These are phyloP conservation scores for Hyaloscypha bicolor DNA, from an alignment of 495 filamentous ascomycete species.

Conservation along the genomic window DNA sequence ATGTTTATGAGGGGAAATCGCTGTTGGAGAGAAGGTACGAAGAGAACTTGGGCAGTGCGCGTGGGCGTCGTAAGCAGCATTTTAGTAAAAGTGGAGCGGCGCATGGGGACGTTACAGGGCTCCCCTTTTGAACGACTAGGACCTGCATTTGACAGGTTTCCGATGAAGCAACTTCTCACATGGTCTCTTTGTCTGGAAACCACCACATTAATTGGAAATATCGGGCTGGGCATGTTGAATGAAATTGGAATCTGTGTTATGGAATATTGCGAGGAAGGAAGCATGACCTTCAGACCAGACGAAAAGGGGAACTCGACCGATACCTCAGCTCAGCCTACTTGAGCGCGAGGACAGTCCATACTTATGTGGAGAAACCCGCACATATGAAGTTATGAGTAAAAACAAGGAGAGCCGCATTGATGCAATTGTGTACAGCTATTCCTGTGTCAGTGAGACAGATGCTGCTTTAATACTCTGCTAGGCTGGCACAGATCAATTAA, in stretches of 20 bases:
- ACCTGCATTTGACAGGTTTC: not conserved
- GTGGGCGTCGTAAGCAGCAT: not conserved
- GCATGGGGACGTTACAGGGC: not conserved
- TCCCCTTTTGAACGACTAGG: not conserved
- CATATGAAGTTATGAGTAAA: not conserved
- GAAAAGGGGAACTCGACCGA: not conserved
- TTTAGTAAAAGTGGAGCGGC: not conserved
- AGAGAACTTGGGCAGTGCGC: not conserved
- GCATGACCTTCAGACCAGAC: not conserved
- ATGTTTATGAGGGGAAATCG: not conserved
- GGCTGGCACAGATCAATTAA: too few relatives aligned
- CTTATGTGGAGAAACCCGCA: not conserved
- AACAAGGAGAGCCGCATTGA: constrained; percentile 1
- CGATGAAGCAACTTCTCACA: not conserved
- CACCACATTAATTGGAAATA: not conserved
- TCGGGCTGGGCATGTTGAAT: not conserved
- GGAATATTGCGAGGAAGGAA: not conserved
- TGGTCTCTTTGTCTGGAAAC: not conserved
- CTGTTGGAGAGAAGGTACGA: too few relatives aligned
- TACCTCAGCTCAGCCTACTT: not conserved
- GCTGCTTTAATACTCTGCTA: too few relatives aligned
- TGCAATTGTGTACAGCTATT: not conserved
- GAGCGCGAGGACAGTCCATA: not conserved
- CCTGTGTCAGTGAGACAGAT: too few relatives aligned
- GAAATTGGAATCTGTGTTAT: not conserved